Conservation (phyloP, 805 yeast species). For the Hanseniaspora mollemarum region DNA sequence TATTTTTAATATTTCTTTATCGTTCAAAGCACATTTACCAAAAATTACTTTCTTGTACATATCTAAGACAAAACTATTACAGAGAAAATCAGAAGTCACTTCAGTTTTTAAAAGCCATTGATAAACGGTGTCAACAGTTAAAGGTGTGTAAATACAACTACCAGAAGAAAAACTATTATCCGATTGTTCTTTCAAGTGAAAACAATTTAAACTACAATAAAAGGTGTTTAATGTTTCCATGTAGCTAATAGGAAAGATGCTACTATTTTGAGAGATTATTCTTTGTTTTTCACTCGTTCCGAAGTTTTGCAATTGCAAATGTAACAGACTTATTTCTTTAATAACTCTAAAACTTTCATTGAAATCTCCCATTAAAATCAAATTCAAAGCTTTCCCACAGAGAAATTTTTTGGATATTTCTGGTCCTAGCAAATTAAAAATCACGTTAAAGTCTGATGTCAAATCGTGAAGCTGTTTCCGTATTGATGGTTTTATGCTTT, state of each 20-base stretch:
- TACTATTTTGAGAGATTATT: not conserved
- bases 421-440: not conserved
- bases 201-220: not conserved
- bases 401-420: not conserved
- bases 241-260: not conserved
- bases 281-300: not conserved
- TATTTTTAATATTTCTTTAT: not conserved
- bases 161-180: not conserved
- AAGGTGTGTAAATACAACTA: not conserved
- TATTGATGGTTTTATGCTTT: not conserved
- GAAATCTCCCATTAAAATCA: not conserved
- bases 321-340: not conserved
- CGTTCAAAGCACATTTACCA: not conserved
- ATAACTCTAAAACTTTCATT: not conserved
- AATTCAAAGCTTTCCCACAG: not conserved
- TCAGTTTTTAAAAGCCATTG: not conserved
- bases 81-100: not conserved
- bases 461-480: not conserved
- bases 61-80: not conserved
- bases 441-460: not conserved
- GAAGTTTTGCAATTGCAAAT: not conserved
- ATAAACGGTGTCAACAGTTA: not conserved
- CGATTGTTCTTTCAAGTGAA: not conserved
- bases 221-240: not conserved
- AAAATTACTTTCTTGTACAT: not conserved